Evolutionary conservation across 768 basidiomycete genomes (phyloP).

Genomic region (Tephrocybe sp.): DNA sequence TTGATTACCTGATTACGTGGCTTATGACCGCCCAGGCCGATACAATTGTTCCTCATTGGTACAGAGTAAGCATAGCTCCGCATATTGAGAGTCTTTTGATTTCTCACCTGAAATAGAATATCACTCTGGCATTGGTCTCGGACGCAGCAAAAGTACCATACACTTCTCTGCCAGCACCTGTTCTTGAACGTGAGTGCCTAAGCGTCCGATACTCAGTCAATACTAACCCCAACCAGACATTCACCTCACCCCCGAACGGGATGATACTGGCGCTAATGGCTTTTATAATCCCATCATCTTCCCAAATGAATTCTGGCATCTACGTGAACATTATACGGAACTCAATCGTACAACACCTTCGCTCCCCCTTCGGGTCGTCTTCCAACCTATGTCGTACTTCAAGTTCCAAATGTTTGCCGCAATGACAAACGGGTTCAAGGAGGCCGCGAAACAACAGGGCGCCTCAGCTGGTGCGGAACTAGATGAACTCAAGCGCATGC

Average conservation of each 20-base stretch:
- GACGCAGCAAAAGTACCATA: conserved; percentile 58
- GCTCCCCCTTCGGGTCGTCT: conserved; percentile 77
- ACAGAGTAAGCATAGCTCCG: conserved; percentile 45
- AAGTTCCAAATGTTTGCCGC: conserved; percentile 87
- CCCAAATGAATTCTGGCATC: conserved; percentile 94
- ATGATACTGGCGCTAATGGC: conserved; percentile 61
- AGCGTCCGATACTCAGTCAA: not conserved
- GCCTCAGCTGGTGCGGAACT: conserved; percentile 64
- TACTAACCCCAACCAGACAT: conserved; percentile 48
- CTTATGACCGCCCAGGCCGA: conserved; percentile 35
- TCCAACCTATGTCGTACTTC: conserved; percentile 81
- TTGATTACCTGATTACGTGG: not conserved
- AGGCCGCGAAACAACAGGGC: conserved; percentile 77
- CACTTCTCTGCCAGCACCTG: conserved; percentile 52
- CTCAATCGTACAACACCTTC: conserved; percentile 80
- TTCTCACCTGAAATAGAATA: conserved; percentile 50
- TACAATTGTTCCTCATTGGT: conserved; percentile 81
- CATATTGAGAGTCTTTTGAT: not conserved
- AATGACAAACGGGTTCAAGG: conserved; percentile 84
- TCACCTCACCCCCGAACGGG: conserved; percentile 56
- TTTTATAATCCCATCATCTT: conserved; percentile 88
- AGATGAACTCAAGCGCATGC: conserved; percentile 94
- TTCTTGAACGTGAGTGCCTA: conserved; percentile 55
- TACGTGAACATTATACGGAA: conserved; percentile 77
- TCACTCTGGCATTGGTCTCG: conserved; percentile 84